Percentiles rank a stretch among this genome's conserved stretches.
phyloP scores from a whole-genome alignment of 2,329 filamentous ascomycete species.

The Onygenales sp. region DNA sequence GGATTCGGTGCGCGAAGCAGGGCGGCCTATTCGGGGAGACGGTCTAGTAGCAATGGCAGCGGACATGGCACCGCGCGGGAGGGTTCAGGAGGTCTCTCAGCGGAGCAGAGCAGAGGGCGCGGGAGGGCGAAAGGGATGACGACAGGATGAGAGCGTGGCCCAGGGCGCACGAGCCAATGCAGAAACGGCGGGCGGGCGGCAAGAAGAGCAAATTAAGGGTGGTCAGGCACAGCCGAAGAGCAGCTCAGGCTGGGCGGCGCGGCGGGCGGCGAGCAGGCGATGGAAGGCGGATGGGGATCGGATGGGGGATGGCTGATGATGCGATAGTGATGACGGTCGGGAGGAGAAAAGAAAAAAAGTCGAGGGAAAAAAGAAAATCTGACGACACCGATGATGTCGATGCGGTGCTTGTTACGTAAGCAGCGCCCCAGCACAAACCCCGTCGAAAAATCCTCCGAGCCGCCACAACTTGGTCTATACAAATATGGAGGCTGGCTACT shows the following conservation, averaged over 20 bases:
- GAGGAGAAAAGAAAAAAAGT: slow-evolving; percentile 10
- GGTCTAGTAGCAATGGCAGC: slow-evolving; percentile 29
- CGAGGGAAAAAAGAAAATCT: slow-evolving; percentile 11
- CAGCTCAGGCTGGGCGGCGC: slow-evolving; percentile 7
- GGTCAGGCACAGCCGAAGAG: background rate
- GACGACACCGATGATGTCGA: slow-evolving; percentile 16
- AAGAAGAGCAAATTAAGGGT: slow-evolving; percentile 3
- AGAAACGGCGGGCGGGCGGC: background rate
- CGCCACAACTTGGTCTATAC: too few relatives aligned
- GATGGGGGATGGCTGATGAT: slow-evolving; percentile 6
- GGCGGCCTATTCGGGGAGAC: slow-evolving; percentile 21
- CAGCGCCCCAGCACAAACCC: background rate
- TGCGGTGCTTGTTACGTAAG: slow-evolving; percentile 5
- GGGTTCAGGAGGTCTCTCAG: slow-evolving; percentile 7
- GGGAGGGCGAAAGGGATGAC: slow-evolving; percentile 4
- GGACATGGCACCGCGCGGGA: slow-evolving; percentile 24
- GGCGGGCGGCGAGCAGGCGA: background rate
- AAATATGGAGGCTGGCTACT: too few relatives aligned
- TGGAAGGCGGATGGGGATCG: background rate
- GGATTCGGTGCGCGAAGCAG: slow-evolving; percentile 25
- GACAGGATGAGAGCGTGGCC: background rate
- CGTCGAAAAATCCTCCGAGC: too few relatives aligned
- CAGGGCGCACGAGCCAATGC: too few relatives aligned
- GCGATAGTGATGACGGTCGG: slow-evolving; percentile 8
- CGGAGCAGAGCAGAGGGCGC: slow-evolving; percentile 1